Base-by-base conservation (phyloP, 1,284 basidiomycete species). In the Leccinum cinnamomeum region DNA sequence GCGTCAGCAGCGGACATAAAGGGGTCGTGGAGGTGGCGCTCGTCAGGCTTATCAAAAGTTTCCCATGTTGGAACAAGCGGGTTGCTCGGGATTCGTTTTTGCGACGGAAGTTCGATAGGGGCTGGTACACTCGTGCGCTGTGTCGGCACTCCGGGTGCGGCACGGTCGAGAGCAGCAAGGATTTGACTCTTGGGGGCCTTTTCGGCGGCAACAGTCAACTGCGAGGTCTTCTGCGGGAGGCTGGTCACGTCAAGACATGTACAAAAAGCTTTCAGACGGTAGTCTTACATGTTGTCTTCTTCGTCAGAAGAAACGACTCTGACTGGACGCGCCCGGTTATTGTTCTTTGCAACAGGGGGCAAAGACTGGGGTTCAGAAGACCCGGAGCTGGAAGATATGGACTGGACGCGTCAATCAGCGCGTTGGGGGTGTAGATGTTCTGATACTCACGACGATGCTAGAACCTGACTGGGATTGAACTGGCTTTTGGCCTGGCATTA, bases 1-100 rank as follows among this genome's bases (percentile, higher is more conserved):
- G 89, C 82, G 12, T 90, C 83, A 2, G 67, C 70, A n/a, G 76
- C 71, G 8, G 79, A 71, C 73, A 78, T 77, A 3, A 60, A 60
- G 18, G 76, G 74, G 30, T 83, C 81, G 7, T 76, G 70, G 7
- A 78, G 66, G 44, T 69, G 64, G n/a, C 70, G 70, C 7, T 73
- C 72, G 16, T 73, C 68, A 11, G 72, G 73, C 23, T 73, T 68
- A 51, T 79, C 76, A 65, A 75, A 69, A 3, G 66, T 69, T 61
- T 74, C 71, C 73, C 70, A 73, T 0, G 63, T 72, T 12, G 65
- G 63, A 7, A 53, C 44, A 11, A 48, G 23, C 8, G 61, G 5
- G 16, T 61, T 54, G 14, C 63, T 64, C 5, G 61, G 60, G 11
- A 62, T 23, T 3, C 61, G 65, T 23, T 46, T 41, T 35, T 76